A percentile compares a stretch with the other conserved stretches of the same genome.
Evolutionary conservation across 2,329 filamentous ascomycete species (phyloP).

Genomic region (Cytospora piceicola): DNA sequence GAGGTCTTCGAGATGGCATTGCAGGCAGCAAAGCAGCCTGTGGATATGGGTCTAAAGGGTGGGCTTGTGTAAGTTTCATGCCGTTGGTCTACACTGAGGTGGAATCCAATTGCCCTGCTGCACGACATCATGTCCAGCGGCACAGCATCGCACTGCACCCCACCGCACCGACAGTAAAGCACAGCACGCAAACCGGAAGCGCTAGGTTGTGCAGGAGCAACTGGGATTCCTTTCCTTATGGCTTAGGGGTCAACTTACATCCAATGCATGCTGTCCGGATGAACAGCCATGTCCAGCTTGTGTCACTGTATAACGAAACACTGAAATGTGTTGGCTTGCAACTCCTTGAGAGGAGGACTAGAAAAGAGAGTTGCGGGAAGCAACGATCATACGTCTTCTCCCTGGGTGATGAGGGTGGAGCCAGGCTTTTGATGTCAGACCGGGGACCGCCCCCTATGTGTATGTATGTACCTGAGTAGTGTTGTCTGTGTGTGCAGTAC

Average conservation of each 20-base stretch:
- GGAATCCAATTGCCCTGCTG: background rate
- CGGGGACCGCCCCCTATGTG: background rate
- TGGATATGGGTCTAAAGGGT: slow-evolving; percentile 42
- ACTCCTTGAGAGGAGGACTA: background rate
- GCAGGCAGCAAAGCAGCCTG: slow-evolving; percentile 44
- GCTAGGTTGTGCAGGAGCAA: background rate
- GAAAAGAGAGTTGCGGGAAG: background rate
- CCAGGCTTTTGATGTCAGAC: slow-evolving; percentile 2
- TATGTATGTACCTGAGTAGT: no score
- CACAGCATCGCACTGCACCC: background rate
- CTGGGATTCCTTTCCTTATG: background rate
- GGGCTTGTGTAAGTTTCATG: background rate
- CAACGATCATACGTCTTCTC: background rate
- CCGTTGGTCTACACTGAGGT: background rate
- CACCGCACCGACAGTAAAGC: background rate
- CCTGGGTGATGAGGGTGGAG: slow-evolving; percentile 4
- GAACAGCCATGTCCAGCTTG: background rate
- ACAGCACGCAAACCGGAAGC: background rate
- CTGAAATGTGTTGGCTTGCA: background rate
- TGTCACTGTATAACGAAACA: background rate
- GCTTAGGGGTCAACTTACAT: slow-evolving; percentile 5
- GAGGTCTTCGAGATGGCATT: slow-evolving; percentile 43
- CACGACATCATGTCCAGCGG: background rate
- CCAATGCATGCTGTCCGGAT: slow-evolving; percentile 4
- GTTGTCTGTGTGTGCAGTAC: no score